Evolutionary conservation across 495 filamentous ascomycete genomes (phyloP), one percentile per base, ranked within the genome.

Genomic region (Trichoderma asperelloides): DNA sequence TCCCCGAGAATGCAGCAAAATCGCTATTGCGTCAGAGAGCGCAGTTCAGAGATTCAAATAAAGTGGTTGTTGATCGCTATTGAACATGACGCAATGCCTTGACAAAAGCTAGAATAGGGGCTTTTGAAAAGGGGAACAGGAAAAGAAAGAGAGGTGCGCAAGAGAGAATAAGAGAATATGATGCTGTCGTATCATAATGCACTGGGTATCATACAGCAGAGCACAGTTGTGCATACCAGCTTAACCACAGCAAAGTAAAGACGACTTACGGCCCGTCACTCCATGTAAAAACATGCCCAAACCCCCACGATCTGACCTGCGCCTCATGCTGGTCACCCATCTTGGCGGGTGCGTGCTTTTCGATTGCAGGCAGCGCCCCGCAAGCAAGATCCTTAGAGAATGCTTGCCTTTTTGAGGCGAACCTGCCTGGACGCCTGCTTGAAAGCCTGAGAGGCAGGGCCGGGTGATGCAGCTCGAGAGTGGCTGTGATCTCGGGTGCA

Each of bases 261-360:
- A 21, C 63, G 18, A 81, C 83, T 65, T 86, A 90, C 86, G 87
- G 86, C 30, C 85, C 79, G 79, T 96, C 91, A 8, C 83, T 85
- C 91, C 91, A 95, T 27, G 90, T 92, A 67, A 92, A 94, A 68
- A 93, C 88, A 72, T 87, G 81, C 1, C 71, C 69, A 74, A 93
- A 94, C 1, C 91, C 91, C 91, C 91, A 95, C 27, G 86, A 84
- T 30, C 81, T 78, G 40, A 95, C 91, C 49, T 90, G 78, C 41
- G 77, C 75, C 74, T 93, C 91, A 49, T 65, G 62, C 21, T 66
- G 69, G 51, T 74, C 70, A 43, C 62, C 62, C 62, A 64, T 60
- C 55, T 60, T 60, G 55, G 55, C 55, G 25, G 16, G 27, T 15
- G 55, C 23, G 23, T 60, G 55, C 55, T 27, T 28, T 60, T 27